Evolutionary conservation across 2,329 filamentous ascomycete species (phyloP).

Genomic region (Lecanoromycetidae sp.): DNA sequence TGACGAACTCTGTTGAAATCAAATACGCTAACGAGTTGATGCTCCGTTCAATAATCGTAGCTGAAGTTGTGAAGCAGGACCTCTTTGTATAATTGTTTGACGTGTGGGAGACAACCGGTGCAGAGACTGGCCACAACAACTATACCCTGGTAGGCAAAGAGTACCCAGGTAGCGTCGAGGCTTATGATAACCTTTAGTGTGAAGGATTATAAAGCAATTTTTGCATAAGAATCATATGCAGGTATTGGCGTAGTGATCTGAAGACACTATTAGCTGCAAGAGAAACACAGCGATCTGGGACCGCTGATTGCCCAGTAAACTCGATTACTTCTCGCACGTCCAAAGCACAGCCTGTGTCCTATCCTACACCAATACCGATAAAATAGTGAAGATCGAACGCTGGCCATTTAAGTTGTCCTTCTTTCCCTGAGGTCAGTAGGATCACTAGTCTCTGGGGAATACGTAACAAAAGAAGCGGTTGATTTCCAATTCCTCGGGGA

Average conservation of each 20-base stretch:
- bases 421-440: neutral
- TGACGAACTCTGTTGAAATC: neutral
- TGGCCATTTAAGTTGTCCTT: neutral
- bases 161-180: neutral
- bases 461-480: neutral
- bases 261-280: neutral
- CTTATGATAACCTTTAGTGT: neutral
- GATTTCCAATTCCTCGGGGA: neutral
- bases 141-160: neutral
- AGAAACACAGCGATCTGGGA: neutral
- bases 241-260: neutral
- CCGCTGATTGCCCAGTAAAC: neutral
- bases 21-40: neutral
- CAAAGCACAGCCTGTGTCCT: neutral
- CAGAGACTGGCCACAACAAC: neutral
- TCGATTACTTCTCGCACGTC: neutral
- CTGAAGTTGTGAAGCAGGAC: neutral
- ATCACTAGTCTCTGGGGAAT: neutral
- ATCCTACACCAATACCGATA: neutral
- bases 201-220: neutral
- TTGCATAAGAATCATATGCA: neutral
- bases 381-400: neutral
- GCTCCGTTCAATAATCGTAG: neutral
- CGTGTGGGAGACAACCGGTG: neutral
- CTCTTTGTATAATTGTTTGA: neutral